A percentile compares a stretch with the other conserved stretches of the same genome.
These are phyloP conservation scores for Letharia lupina DNA, from an alignment of 495 filamentous ascomycete species.

Conservation along the genomic window DNA sequence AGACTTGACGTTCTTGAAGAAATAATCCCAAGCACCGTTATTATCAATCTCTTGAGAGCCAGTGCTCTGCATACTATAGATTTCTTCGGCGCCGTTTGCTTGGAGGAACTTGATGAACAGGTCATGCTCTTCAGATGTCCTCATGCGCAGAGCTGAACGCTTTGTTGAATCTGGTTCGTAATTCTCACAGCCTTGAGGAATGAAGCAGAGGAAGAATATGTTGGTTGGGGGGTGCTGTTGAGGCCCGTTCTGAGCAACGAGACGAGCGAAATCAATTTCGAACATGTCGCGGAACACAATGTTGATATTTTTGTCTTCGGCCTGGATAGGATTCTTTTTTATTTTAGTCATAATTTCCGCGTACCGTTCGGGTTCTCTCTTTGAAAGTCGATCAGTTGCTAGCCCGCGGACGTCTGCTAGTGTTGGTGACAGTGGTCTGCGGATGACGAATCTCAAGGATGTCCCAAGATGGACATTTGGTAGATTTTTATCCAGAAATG, in stretches of 20 bases:
- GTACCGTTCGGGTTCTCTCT: slow-evolving; percentile 24
- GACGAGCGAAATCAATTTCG: slow-evolving; percentile 20
- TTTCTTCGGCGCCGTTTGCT: slow-evolving; percentile 24
- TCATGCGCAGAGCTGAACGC: slow-evolving; percentile 6
- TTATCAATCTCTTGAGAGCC: slow-evolving; percentile 20
- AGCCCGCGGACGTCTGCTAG: background rate
- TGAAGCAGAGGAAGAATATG: slow-evolving; percentile 35
- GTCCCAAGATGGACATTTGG: slow-evolving; percentile 2
- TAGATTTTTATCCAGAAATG: slow-evolving; percentile 11
- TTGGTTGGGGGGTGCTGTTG: slow-evolving; percentile 18
- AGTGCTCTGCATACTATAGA: slow-evolving; percentile 26
- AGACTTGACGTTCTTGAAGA: slow-evolving; percentile 28
- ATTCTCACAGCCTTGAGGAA: slow-evolving; percentile 23
- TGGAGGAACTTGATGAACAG: slow-evolving; percentile 30
- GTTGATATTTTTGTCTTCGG: slow-evolving; percentile 14
- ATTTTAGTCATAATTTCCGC: slow-evolving; percentile 11
- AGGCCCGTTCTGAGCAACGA: slow-evolving; percentile 16
- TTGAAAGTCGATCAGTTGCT: background rate
- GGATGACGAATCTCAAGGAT: slow-evolving; percentile 16
- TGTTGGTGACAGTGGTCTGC: slow-evolving; percentile 6
- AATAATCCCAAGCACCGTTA: slow-evolving; percentile 35
- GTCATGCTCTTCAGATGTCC: slow-evolving; percentile 25
- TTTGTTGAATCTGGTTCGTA: slow-evolving; percentile 14
- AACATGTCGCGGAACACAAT: slow-evolving; percentile 21
- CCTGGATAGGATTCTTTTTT: slow-evolving; percentile 8